Base-by-base conservation (phyloP, 2,329 filamentous ascomycete genomes). In the Leptographium galeiforme region DNA sequence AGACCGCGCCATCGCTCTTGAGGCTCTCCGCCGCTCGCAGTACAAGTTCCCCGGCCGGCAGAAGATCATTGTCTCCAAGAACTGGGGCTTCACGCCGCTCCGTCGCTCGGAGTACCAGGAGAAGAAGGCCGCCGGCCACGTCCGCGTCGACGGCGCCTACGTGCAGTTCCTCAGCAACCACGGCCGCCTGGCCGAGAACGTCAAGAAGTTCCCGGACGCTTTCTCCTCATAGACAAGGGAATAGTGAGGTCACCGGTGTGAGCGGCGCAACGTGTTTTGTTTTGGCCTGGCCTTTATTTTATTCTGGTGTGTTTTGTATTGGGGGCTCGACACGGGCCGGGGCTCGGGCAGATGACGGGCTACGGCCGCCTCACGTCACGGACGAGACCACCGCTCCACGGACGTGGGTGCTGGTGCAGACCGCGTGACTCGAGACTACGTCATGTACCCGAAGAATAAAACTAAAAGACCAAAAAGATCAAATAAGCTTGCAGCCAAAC, bases 61-160 rank as follows among this genome's bases (percentile, higher is more conserved):
- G 84, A 98, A 98, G 89, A 97, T 98, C 79, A 96, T 98, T 69
- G 85, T 97, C 78, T 94, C 87, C 81, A 98, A 97, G 89, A 98
- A 98, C 85, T 98, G 93, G 93, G 93, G 93, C 66, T 98, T 98
- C 87, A 98, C 93, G 60, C 90, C 90, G 70, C 88, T 98, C 67
- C 86, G 89, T 69, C 90, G 93, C 67, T 93, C 97, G 66, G 93
- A 98, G 75, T 98, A 97, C 79, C 79, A 95, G 70, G 82, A 89
- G 75, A 87, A 91, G 79, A 94, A 95, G 83, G 81, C 89, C 70
- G 86, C 85, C 68, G 93, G 93, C 71, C 85, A 83, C 71, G 85
- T 98, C 77, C 88, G 91, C 81, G 86, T 94, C 66, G 93, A 98
- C 67, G 93, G 93, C 84, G 93, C 93, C 67, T 98, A 98, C 78